Conservation (phyloP, 1,139 yeast genomes). For the Tardiomyces blankii region DNA sequence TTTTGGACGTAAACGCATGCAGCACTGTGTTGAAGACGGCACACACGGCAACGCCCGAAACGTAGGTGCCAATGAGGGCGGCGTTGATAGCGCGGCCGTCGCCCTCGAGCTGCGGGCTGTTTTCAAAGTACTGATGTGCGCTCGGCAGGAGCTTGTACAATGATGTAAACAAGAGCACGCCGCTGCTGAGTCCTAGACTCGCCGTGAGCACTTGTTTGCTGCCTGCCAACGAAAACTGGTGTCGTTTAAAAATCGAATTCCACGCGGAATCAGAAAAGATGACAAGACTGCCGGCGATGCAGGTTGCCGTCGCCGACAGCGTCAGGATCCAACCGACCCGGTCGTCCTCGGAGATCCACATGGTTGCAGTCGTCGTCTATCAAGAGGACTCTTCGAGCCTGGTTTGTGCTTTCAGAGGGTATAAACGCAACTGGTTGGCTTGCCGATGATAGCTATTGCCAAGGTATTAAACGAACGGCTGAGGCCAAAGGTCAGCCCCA, state of each 20-base stretch:
- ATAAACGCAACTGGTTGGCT: too few relatives aligned
- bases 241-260: conserved; percentile 29
- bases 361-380: too few relatives aligned
- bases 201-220: conserved; percentile 53
- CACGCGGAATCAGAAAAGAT: conserved; percentile 33
- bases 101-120: conserved; percentile 18
- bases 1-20: conserved; percentile 67
- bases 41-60: conserved; percentile 53
- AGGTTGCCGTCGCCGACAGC: conserved; percentile 42
- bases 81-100: conserved; percentile 22
- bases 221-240: conserved; percentile 40
- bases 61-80: conserved; percentile 39
- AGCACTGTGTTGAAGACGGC: conserved; percentile 48
- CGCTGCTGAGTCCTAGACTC: conserved; percentile 63
- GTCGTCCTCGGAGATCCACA: background rate
- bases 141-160: conserved; percentile 65
- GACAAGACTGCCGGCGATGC: conserved; percentile 47
- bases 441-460: too few relatives aligned
- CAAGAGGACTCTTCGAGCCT: too few relatives aligned
- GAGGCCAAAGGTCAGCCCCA: too few relatives aligned
- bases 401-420: too few relatives aligned
- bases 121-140: conserved; percentile 33
- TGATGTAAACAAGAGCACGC: conserved; percentile 57
- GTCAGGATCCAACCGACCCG: conserved; percentile 48
- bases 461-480: too few relatives aligned